Conservation (phyloP, 306 rosid species). For the Vigna mungo region DNA sequence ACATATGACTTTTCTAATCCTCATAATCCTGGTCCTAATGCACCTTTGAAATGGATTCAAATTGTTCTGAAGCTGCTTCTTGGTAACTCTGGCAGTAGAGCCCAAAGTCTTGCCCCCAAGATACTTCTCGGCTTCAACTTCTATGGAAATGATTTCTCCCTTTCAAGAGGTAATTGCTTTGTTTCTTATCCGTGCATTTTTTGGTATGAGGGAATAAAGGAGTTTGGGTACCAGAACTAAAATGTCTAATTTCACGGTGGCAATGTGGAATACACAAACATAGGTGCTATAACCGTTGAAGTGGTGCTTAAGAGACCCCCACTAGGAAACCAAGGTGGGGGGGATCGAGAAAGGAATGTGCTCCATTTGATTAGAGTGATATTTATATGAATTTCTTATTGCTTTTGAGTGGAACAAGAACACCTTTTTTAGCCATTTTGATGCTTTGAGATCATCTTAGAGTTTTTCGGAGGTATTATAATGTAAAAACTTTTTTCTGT, state of each 20-base stretch:
- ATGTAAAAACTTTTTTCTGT: slow-evolving; percentile 3
- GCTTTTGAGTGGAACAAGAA: slow-evolving; percentile 4
- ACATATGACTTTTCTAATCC: slow-evolving; percentile 91
- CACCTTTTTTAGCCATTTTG: slow-evolving; percentile 1
- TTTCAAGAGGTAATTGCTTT: slow-evolving; percentile 65
- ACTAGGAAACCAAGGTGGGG: background rate
- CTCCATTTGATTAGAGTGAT: background rate
- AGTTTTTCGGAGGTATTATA: slow-evolving; percentile 1
- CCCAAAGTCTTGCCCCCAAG: slow-evolving; percentile 58
- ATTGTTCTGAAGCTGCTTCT: slow-evolving; percentile 66
- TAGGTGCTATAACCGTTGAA: background rate
- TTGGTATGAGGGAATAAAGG: background rate
- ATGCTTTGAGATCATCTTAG: slow-evolving; percentile 1
- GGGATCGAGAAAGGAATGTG: background rate
- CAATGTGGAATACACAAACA: background rate
- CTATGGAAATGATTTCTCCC: slow-evolving; percentile 87
- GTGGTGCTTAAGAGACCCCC: background rate
- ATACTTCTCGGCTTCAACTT: slow-evolving; percentile 92
- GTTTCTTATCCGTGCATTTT: slow-evolving; percentile 11
- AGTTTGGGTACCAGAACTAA: background rate
- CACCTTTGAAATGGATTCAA: slow-evolving; percentile 93
- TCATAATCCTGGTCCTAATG: slow-evolving; percentile 94
- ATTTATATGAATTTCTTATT: slow-evolving; percentile 13
- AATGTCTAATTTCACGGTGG: background rate
- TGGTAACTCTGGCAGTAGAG: slow-evolving; percentile 53